Conservation (phyloP, 148 eudicot species). For the Spergularia marina region DNA sequence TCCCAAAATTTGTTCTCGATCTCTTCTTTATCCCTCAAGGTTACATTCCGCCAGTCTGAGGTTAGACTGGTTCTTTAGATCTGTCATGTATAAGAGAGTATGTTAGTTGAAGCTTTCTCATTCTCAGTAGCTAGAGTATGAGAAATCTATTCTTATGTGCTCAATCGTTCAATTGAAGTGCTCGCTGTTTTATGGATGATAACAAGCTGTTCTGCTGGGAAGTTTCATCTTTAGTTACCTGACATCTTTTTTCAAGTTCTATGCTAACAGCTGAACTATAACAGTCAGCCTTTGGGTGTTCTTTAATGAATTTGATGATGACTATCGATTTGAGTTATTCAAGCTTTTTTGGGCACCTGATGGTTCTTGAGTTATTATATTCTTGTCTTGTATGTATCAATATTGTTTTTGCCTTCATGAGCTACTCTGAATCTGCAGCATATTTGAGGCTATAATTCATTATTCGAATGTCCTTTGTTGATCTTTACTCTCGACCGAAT, state of each 20-base stretch:
- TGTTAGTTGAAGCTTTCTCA: not conserved
- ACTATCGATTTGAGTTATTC: not conserved
- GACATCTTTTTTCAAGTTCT: not conserved
- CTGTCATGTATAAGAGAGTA: not conserved
- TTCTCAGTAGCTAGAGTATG: not conserved
- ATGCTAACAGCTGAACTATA: not conserved
- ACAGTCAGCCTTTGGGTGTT: not conserved
- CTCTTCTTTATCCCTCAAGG: not conserved
- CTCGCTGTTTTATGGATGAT: not conserved
- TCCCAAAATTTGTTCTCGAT: not conserved
- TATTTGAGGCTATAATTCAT: not conserved
- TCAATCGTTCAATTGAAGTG: too few species aligned
- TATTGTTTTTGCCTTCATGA: not conserved
- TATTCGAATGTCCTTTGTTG: not conserved
- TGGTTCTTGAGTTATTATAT: not conserved
- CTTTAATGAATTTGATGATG: not conserved
- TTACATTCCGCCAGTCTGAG: too few species aligned
- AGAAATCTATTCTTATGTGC: not conserved
- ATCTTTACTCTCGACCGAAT: conserved; percentile 14
- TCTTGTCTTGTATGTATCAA: not conserved
- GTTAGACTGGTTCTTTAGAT: not conserved
- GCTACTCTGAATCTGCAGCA: not conserved
- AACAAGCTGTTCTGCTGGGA: not conserved
- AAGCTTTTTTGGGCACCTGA: not conserved
- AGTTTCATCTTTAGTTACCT: not conserved